Evolutionary conservation across 257 asterid genomes (phyloP).

Genomic region (Misopates orontium): DNA sequence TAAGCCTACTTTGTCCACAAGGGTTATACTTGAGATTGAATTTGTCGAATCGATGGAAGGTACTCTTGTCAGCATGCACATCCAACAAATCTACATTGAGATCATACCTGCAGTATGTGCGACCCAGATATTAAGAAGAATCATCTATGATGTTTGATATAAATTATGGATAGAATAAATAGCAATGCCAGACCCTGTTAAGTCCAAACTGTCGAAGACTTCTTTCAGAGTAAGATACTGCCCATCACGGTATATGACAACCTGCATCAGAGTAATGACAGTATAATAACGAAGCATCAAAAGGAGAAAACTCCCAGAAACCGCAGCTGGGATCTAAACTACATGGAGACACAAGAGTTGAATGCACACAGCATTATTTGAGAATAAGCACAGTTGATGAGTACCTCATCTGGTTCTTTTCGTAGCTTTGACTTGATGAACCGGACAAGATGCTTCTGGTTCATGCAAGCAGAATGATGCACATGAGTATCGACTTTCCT

Average conservation of each 20-base stretch:
- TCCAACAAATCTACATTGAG: slow-evolving; percentile 88
- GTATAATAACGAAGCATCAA: slow-evolving; percentile 30
- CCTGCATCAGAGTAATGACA: slow-evolving; percentile 45
- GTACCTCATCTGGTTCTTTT: slow-evolving; percentile 96
- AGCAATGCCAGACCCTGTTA: slow-evolving; percentile 74
- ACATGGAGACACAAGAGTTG: slow-evolving; percentile 7
- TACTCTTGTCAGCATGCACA: slow-evolving; percentile 96
- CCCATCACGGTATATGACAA: slow-evolving; percentile 91
- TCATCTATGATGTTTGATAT: background rate
- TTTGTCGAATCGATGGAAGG: slow-evolving; percentile 95
- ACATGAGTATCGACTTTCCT: slow-evolving; percentile 93
- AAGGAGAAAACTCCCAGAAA: slow-evolving; percentile 13
- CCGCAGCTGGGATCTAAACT: slow-evolving; percentile 3
- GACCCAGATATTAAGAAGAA: slow-evolving; percentile 17
- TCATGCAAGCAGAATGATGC: slow-evolving; percentile 98
- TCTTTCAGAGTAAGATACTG: slow-evolving; percentile 88
- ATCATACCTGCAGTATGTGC: slow-evolving; percentile 63
- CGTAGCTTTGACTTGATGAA: slow-evolving; percentile 82
- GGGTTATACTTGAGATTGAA: slow-evolving; percentile 96
- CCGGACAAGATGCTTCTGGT: slow-evolving; percentile 91
- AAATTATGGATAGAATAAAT: slow-evolving; percentile 12
- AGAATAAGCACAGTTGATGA: slow-evolving; percentile 24
- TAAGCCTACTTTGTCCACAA: slow-evolving; percentile 90
- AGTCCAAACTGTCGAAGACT: slow-evolving; percentile 93
- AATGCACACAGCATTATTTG: slow-evolving; percentile 8